Base-by-base conservation (phyloP, 202 grass and related monocot species). In the Zoysia matrella region DNA sequence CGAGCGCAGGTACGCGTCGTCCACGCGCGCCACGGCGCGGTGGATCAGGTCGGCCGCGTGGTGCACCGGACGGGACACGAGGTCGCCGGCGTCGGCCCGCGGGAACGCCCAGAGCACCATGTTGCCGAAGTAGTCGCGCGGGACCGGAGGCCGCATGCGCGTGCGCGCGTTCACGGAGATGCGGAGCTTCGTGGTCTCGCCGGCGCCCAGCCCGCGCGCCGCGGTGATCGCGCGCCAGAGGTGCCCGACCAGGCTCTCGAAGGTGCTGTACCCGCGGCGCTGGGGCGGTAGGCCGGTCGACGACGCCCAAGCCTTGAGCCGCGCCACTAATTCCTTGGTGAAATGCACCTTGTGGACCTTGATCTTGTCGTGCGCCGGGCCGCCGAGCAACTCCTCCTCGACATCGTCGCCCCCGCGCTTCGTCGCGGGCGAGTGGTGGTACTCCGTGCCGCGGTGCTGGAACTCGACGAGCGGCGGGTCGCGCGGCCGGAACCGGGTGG, bases 31-130 rank as follows among this genome's bases (percentile, higher is more conserved):
- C n/a, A 97, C 73, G 72, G 74, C 86, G 18, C 58, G 56, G 55
- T 55, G 82, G 80, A 97, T 82, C 47, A 93, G 66, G 7, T 76
- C 84, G 0, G 86, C 89, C 0, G 89, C 87, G 83, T 82, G 73
- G 6, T 48, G 74, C 11, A 91, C 54, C 0, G 82, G 85, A 3
- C 44, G 67, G 6, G 77, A n/a, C 14, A 73, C 65, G 0, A 93
- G 94, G 8, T 97, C 94, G 1, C 79, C 87, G 2, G 75, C 89
- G 55, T 85, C 82, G 0, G 47, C 4, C 22, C 30, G 41, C 10
- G 88, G 89, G 60, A 89, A 91, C 8, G 94, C 94, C 94, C 94
- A 97, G 5, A 97, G 84, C 0, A 97, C 89, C 60, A 93, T 46
- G 78, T 97, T 97, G 78, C 94, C 91, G 18, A 90, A 89, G 86